Evolutionary conservation across 1,139 yeast species (phyloP).

Genomic region (Candida pseudoviswanathii): DNA sequence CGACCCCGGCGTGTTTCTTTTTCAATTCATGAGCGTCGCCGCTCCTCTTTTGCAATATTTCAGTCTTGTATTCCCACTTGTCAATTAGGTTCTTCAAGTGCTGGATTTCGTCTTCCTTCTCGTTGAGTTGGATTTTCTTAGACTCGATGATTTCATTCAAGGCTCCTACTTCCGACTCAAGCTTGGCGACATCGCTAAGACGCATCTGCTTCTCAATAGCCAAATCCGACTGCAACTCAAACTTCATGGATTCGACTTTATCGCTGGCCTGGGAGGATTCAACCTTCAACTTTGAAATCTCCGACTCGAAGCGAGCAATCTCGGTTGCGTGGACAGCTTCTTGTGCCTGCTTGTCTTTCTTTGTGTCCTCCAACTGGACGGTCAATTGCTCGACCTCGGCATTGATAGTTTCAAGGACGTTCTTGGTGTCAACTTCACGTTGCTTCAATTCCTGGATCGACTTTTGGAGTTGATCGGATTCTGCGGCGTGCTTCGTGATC

Average conservation of each 20-base stretch:
- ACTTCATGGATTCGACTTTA: constrained; percentile 5
- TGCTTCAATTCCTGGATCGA: background rate
- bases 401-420: background rate
- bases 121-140: background rate
- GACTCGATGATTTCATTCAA: constrained; percentile 1
- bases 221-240: constrained; percentile 11
- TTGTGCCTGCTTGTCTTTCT: background rate
- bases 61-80: background rate
- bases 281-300: constrained; percentile 2
- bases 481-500: background rate
- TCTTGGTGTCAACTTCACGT: background rate
- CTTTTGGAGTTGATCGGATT: background rate
- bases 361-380: constrained; percentile 2
- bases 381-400: constrained; percentile 6
- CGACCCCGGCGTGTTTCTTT: background rate
- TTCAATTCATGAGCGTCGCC: background rate
- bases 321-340: background rate
- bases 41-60: background rate
- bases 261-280: background rate
- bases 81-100: background rate
- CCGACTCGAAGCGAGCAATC: background rate
- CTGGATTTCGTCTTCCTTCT: constrained; percentile 3
- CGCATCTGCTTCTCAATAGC: constrained; percentile 8
- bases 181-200: background rate
- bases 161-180: constrained; percentile 1